These are phyloP conservation scores for Nitzschia sp. DNA, from an alignment of 108 stramenopile species.

Conservation along the genomic window DNA sequence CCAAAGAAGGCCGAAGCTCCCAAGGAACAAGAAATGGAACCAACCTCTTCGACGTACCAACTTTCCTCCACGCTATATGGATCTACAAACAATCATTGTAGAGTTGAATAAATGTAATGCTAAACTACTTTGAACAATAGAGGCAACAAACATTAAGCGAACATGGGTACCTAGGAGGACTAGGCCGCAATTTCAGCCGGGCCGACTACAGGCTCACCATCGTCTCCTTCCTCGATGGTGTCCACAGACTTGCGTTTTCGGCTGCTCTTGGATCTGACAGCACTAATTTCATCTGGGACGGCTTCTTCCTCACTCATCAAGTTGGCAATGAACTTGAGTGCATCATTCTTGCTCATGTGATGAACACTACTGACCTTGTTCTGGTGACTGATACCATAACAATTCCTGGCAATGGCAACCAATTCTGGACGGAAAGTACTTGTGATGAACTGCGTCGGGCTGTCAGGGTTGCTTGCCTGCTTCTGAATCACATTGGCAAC, in stretches of 20 bases:
- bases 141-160: no score
- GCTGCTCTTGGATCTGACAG: conserved; percentile 27
- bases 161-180: not conserved
- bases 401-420: conserved; percentile 83
- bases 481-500: conserved; percentile 94
- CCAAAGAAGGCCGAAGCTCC: not conserved
- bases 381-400: conserved; percentile 87
- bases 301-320: conserved; percentile 88
- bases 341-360: conserved; percentile 78
- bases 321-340: conserved; percentile 84
- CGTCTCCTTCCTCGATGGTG: conserved; percentile 8
- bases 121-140: no score
- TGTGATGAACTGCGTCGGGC: conserved; percentile 98
- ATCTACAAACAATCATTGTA: no score
- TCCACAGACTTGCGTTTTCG: conserved; percentile 39
- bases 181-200: conserved; percentile 1
- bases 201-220: not conserved
- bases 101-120: no score
- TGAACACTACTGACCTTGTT: conserved; percentile 86
- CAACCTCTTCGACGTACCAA: no score
- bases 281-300: conserved; percentile 69
- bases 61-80: no score
- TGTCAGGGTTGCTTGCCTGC: conserved; percentile 86
- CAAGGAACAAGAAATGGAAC: no score
- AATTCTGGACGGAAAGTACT: conserved; percentile 99